Conservation (phyloP, 495 filamentous ascomycete species). For the Letharia lupina region DNA sequence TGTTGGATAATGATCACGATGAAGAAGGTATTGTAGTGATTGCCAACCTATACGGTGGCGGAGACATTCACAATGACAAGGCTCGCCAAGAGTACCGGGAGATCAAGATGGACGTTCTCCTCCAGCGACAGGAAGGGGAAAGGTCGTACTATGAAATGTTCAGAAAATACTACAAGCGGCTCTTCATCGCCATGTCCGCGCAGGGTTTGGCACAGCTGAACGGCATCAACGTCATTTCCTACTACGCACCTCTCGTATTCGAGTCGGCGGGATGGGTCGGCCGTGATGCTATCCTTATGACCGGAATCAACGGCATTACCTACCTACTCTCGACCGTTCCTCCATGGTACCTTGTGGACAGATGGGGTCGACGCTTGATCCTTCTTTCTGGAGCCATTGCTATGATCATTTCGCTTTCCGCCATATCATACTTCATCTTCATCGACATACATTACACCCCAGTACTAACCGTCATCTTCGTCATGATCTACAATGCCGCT, state of each 20-base stretch:
- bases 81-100: constrained; percentile 93
- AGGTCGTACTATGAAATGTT: constrained; percentile 93
- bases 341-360: constrained; percentile 95
- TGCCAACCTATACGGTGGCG: constrained; percentile 91
- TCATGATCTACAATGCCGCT: constrained; percentile 97
- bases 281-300: constrained; percentile 89
- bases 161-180: constrained; percentile 77
- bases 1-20: constrained; percentile 94
- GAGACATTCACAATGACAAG: constrained; percentile 84
- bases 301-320: constrained; percentile 88
- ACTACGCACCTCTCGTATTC: constrained; percentile 95
- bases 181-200: constrained; percentile 98
- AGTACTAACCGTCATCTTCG: constrained; percentile 79
- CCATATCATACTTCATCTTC: constrained; percentile 93
- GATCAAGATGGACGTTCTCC: constrained; percentile 94
- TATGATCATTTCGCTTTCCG: constrained; percentile 84
- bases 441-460: constrained; percentile 71
- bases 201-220: constrained; percentile 93
- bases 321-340: constrained; percentile 88
- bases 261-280: constrained; percentile 91
- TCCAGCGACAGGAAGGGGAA: constrained; percentile 90
- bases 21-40: constrained; percentile 98
- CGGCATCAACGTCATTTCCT: constrained; percentile 98
- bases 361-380: constrained; percentile 83
- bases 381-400: constrained; percentile 82